Evolutionary conservation across 2,329 filamentous ascomycete species (phyloP), one percentile per base, ranked within the genome.

Genomic region (Periconia sp.): DNA sequence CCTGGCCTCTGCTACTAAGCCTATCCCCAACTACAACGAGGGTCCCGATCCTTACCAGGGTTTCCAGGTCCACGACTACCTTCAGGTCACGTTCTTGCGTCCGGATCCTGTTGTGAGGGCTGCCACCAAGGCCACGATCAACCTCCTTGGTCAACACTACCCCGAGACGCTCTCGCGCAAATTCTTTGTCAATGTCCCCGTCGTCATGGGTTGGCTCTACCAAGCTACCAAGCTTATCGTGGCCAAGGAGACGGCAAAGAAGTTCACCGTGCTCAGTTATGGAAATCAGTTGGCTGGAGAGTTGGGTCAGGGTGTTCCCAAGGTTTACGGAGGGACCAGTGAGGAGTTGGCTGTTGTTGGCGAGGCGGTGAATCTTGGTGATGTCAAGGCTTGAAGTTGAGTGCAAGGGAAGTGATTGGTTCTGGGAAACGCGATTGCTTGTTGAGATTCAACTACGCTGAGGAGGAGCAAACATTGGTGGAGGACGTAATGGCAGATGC

Each of bases 121-220:
- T 3, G 89, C 90, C 15, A 89, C 85, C 59, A 87, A 85, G 67
- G 86, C 92, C 77, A 92, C 90, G 44, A 95, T 97, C 72, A 82
- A 89, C 57, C 81, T 89, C 48, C 91, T 97, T 72, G 84, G 87
- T 48, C 86, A 84, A 62, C 89, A 90, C 61, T 97, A 97, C 77
- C 92, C 93, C 0, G 93, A 97, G 78, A 85, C 96, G 10, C 82
- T 97, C 46, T 85, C 85, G 64, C 85, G 93, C 77, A 97, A 97
- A 80, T 97, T 92, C 82, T 97, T 97, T 71, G 89, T 97, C 77
- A 97, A 97, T 67, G 91, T 97, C 6, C 93, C 93, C 0, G 76
- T 87, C 52, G 81, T 97, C 66, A 97, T 97, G 92, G 90, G 91
- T 52, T 97, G 92, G 79, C 67, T 81, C 63, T 81, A 79, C 67